Percentiles rank a stretch among this genome's conserved stretches.
Conservation (phyloP, 202 grass and related monocot genomes). For the Brachypodium distachyon region DNA sequence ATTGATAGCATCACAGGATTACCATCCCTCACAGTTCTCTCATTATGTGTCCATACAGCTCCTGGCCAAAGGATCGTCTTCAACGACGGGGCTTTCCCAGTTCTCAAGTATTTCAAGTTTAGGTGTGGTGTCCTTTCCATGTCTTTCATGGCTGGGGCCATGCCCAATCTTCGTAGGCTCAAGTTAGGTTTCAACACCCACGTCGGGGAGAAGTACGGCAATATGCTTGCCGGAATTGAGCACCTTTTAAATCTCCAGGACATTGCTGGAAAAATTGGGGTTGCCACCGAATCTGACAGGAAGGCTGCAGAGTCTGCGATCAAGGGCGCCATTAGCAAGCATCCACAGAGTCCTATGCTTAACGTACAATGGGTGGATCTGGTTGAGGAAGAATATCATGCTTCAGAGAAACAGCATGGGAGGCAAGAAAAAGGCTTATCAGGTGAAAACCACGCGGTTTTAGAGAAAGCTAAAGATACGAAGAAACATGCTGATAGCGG, state of each 20-base stretch:
- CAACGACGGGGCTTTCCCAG: not conserved
- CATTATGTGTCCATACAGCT: not conserved
- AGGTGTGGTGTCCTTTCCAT: not conserved
- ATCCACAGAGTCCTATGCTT: not conserved
- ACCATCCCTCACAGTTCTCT: not conserved
- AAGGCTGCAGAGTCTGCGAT: not conserved
- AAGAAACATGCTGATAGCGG: not conserved
- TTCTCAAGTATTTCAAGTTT: not conserved
- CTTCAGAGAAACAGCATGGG: not conserved
- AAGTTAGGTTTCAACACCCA: not conserved
- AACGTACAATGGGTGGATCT: not conserved
- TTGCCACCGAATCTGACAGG: too few relatives aligned
- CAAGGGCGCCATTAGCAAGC: not conserved
- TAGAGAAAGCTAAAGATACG: not conserved
- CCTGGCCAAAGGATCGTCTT: not conserved
- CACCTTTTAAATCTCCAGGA: not conserved
- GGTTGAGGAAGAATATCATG: not conserved
- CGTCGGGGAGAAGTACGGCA: fast-evolving
- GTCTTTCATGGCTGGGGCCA: not conserved
- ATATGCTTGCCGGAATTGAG: not conserved
- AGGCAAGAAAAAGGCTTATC: not conserved
- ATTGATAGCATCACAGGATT: not conserved
- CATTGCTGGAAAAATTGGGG: not conserved
- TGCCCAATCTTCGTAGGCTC: not conserved
- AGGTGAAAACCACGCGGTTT: not conserved